Evolutionary conservation across 2,329 filamentous ascomycete species (phyloP).

Genomic region (Tetracladium maxilliforme): DNA sequence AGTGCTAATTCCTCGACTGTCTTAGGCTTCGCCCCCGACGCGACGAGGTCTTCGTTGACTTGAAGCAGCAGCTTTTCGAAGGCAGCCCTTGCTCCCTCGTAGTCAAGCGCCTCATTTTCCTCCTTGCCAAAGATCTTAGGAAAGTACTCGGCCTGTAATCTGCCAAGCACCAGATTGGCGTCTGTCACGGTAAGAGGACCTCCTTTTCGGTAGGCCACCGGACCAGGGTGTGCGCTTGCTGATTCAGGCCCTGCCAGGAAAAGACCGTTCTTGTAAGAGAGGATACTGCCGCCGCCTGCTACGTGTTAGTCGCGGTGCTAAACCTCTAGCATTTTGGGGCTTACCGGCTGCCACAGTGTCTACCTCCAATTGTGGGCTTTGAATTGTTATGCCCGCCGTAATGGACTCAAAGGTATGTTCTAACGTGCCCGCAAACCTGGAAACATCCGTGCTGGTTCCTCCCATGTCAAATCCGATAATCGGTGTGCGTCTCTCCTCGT

Average conservation of each 20-base stretch:
- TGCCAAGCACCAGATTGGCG: constrained; percentile 53
- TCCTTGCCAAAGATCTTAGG: constrained; percentile 59
- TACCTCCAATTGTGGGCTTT: constrained; percentile 68
- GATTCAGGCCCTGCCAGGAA: constrained; percentile 56
- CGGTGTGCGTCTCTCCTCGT: constrained; percentile 44
- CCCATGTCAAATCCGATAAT: constrained; percentile 60
- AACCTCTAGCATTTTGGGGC: too few relatives aligned
- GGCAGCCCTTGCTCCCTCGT: constrained; percentile 20
- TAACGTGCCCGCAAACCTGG: constrained; percentile 48
- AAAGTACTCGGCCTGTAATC: constrained; percentile 46
- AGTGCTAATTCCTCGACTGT: too few relatives aligned
- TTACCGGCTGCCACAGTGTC: constrained; percentile 40
- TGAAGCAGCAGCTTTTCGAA: constrained; percentile 23
- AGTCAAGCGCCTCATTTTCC: constrained; percentile 37
- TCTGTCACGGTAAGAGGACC: constrained; percentile 59
- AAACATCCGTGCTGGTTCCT: constrained; percentile 55
- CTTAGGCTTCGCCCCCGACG: too few relatives aligned
- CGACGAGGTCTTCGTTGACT: constrained; percentile 22
- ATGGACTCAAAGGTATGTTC: constrained; percentile 67
- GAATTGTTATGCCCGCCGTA: constrained; percentile 64
- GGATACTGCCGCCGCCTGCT: constrained; percentile 27
- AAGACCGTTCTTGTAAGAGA: constrained; percentile 53
- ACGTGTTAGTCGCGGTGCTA: too few relatives aligned
- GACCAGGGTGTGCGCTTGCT: constrained; percentile 54
- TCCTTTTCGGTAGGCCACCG: constrained; percentile 58